Evolutionary conservation across 176 grass and related monocot species (phyloP).

Genomic region (Musa troglodytarum): DNA sequence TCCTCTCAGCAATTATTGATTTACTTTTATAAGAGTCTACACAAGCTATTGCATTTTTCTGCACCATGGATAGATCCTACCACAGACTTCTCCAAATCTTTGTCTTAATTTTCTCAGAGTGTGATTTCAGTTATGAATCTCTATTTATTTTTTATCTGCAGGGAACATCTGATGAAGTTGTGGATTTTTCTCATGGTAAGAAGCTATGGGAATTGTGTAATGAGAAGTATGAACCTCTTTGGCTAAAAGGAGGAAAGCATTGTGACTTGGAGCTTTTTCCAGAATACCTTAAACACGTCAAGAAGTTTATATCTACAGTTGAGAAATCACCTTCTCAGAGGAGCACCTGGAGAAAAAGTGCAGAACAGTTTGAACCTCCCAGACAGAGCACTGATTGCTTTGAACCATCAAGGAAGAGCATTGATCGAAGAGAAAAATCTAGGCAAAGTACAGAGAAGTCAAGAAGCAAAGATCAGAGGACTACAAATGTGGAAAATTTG

Average conservation of each 20-base stretch:
- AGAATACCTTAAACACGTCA: slow-evolving; percentile 63
- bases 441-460: slow-evolving; percentile 43
- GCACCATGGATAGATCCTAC: not conserved
- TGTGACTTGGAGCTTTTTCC: slow-evolving; percentile 83
- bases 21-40: not conserved
- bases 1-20: not conserved
- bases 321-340: slow-evolving; percentile 63
- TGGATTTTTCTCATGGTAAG: slow-evolving; percentile 81
- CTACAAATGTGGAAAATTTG: slow-evolving; percentile 57
- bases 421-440: slow-evolving; percentile 44
- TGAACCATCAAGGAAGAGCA: slow-evolving; percentile 59
- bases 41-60: not conserved
- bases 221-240: slow-evolving; percentile 82
- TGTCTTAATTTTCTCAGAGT: not conserved
- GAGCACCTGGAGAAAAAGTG: slow-evolving; percentile 44
- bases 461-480: slow-evolving; percentile 50
- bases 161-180: slow-evolving; percentile 86
- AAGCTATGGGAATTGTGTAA: slow-evolving; percentile 77
- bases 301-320: slow-evolving; percentile 57
- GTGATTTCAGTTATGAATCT: not conserved
- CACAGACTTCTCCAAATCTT: not conserved
- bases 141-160: slow-evolving; percentile 20
- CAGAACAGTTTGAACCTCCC: slow-evolving; percentile 51
- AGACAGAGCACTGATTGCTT: slow-evolving; percentile 52
- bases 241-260: slow-evolving; percentile 79